These are phyloP conservation scores for Triangularia setosa DNA, from an alignment of 2,329 filamentous ascomycete species.

Conservation along the genomic window DNA sequence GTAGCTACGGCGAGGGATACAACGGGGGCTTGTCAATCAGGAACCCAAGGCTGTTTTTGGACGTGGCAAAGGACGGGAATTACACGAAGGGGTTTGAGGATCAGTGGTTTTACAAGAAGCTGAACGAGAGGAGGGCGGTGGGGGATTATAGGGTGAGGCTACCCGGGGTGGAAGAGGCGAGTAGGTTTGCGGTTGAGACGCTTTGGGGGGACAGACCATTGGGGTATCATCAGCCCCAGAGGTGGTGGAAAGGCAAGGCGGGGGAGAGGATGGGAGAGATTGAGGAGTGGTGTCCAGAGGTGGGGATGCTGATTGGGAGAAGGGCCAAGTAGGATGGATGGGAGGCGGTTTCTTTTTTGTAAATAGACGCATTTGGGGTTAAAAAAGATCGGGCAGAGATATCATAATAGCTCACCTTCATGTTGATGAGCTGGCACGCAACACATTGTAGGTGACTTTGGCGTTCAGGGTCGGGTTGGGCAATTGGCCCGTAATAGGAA, in stretches of 20 bases:
- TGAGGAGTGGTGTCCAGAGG: constrained; percentile 1
- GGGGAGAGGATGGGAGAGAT: background rate
- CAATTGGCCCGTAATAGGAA: background rate
- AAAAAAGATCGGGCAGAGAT: background rate
- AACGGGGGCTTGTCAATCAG: background rate
- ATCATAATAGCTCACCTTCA: background rate
- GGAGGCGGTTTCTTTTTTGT: background rate
- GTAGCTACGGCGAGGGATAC: background rate
- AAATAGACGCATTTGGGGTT: background rate
- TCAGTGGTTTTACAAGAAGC: background rate
- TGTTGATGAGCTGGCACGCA: background rate
- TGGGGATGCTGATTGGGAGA: constrained; percentile 5
- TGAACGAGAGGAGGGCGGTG: background rate
- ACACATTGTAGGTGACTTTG: background rate
- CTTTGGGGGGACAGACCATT: background rate
- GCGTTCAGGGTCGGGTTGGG: background rate
- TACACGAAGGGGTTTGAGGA: background rate
- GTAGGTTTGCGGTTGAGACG: background rate
- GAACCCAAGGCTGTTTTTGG: background rate
- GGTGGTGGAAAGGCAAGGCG: background rate
- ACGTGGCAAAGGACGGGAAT: background rate
- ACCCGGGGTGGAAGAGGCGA: background rate
- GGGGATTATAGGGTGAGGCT: background rate
- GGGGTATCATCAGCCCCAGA: constrained; percentile 1
- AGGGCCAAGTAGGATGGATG: background rate